Evolutionary conservation across 768 basidiomycete species (phyloP).

Genomic region (Boletus rufocinnamomeus): DNA sequence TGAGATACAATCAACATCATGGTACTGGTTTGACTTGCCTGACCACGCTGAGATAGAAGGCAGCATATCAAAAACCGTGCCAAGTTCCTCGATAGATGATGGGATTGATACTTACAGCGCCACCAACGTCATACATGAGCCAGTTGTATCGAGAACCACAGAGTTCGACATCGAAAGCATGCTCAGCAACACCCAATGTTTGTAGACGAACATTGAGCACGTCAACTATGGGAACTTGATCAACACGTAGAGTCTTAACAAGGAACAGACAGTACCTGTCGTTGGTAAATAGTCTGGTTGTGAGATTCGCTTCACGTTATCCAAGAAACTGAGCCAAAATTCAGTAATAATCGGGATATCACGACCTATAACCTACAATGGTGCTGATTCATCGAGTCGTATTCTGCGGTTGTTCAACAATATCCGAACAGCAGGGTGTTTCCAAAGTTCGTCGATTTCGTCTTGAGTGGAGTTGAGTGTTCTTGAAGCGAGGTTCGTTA

Average conservation of each 20-base stretch:
- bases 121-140: conserved; percentile 84
- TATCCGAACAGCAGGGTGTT: conserved; percentile 61
- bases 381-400: conserved; percentile 71
- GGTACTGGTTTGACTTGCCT: conserved; percentile 43
- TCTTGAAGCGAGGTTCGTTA: conserved; percentile 56
- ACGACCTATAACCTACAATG: conserved; percentile 54
- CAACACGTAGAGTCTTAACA: not conserved
- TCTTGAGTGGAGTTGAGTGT: conserved; percentile 50
- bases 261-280: conserved; percentile 48
- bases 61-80: conserved; percentile 5
- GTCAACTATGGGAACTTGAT: conserved; percentile 51
- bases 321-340: conserved; percentile 57
- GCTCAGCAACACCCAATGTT: conserved; percentile 78
- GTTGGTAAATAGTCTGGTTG: conserved; percentile 71
- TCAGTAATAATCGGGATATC: conserved; percentile 2
- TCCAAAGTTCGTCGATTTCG: conserved; percentile 68
- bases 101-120: conserved; percentile 55
- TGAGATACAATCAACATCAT: conserved; percentile 16
- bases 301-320: conserved; percentile 63
- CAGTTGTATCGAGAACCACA: conserved; percentile 67
- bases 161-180: conserved; percentile 67
- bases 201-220: conserved; percentile 78
- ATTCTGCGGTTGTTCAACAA: conserved; percentile 59
- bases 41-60: conserved; percentile 50
- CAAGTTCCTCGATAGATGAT: conserved; percentile 1